These are phyloP conservation scores for Cyclaneusma minus DNA, from an alignment of 2,329 filamentous ascomycete species.

Conservation along the genomic window DNA sequence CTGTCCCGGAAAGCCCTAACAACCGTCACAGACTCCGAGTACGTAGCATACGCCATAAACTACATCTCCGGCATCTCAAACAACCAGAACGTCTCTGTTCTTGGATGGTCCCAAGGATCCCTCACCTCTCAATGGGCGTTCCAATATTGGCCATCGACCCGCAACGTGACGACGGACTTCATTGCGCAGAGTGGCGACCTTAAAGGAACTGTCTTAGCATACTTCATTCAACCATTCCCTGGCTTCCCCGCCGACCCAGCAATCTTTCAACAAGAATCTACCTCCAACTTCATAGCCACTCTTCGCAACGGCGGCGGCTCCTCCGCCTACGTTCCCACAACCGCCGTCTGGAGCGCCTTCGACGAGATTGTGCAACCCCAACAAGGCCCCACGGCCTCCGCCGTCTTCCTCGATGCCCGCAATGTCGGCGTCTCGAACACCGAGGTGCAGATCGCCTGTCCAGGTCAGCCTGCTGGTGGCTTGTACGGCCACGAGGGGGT, in stretches of 20 bases:
- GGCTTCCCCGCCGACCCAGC: constrained; percentile 16
- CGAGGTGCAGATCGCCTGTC: constrained; percentile 29
- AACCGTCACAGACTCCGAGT: no score
- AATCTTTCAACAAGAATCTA: constrained; percentile 30
- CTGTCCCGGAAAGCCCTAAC: no score
- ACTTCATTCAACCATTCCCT: constrained; percentile 13
- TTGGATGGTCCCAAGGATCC: constrained; percentile 40
- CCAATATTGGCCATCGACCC: constrained; percentile 39
- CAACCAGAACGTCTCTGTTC: constrained; percentile 23
- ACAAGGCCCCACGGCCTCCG: constrained; percentile 28
- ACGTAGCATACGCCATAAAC: constrained; percentile 41
- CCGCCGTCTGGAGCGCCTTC: constrained; percentile 31
- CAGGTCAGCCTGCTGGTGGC: constrained; percentile 22
- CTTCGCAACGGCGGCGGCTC: constrained; percentile 29
- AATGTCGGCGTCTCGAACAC: constrained; percentile 32
- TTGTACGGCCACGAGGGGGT: constrained; percentile 34
- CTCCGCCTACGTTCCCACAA: constrained; percentile 37
- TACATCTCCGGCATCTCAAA: constrained; percentile 29
- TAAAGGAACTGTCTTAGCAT: constrained; percentile 26
- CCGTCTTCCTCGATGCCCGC: constrained; percentile 24
- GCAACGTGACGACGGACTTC: constrained; percentile 28
- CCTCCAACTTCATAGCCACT: constrained; percentile 24
- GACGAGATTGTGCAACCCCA: constrained; percentile 38
- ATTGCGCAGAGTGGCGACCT: constrained; percentile 37
- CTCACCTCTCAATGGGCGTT: constrained; percentile 39